phyloP scores from a whole-genome alignment of 805 yeast genomes.

The Metschnikowia anglica region DNA sequence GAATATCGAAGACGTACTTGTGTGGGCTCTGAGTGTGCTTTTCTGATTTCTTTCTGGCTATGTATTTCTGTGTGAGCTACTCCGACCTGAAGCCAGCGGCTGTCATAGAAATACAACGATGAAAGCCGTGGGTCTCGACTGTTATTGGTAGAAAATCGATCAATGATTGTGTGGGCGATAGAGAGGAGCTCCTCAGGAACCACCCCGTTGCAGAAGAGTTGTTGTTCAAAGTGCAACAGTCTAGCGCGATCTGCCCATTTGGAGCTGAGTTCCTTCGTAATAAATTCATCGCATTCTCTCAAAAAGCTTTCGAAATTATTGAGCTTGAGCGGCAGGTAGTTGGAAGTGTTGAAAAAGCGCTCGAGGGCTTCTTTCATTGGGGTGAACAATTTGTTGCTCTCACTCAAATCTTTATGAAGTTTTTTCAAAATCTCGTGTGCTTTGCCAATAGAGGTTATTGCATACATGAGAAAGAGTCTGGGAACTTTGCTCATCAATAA shows the following conservation, averaged over 20 bases:
- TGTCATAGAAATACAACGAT: constrained; percentile 61
- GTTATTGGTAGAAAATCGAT: constrained; percentile 45
- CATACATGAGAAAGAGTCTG: constrained; percentile 62
- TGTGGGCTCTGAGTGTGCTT: constrained; percentile 7
- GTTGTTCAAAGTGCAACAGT: constrained; percentile 54
- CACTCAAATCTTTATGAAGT: constrained; percentile 50
- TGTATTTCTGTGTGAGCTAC: constrained; percentile 14
- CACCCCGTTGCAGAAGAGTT: constrained; percentile 58
- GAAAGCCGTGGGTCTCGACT: constrained; percentile 49
- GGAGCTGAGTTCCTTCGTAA: constrained; percentile 30
- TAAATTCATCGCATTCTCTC: constrained; percentile 51
- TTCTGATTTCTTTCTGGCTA: neutral
- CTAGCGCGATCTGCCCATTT: constrained; percentile 15
- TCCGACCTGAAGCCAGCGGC: constrained; percentile 60
- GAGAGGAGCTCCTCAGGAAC: constrained; percentile 47
- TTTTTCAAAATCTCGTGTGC: constrained; percentile 57
- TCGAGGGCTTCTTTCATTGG: constrained; percentile 56
- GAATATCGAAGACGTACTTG: constrained; percentile 22
- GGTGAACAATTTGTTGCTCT: constrained; percentile 39
- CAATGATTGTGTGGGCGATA: constrained; percentile 45
- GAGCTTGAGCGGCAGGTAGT: constrained; percentile 54
- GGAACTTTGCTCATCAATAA: constrained; percentile 68
- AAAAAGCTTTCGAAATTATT: constrained; percentile 59
- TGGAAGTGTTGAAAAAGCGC: constrained; percentile 47
- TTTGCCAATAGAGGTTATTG: constrained; percentile 64